Evolutionary conservation across 495 filamentous ascomycete genomes (phyloP), one percentile per base, ranked within the genome.

Genomic region (Aspergillus kassunensis): DNA sequence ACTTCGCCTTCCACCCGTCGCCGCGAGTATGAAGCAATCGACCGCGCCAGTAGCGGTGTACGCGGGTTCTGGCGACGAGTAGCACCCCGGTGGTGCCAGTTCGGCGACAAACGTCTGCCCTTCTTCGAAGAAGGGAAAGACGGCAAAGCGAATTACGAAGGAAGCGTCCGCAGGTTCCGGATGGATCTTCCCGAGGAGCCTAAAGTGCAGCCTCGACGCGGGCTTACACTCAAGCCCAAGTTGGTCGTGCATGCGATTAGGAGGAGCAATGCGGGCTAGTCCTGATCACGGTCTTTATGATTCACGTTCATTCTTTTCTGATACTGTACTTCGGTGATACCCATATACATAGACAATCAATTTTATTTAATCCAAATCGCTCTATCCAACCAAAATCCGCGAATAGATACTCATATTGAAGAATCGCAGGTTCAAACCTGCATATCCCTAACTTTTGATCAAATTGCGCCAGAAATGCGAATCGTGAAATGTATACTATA

Each of bases 11-110:
- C 71, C 12, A 77, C 74, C 9, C 73, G 75, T 16, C 59, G 74
- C 7, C 66, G 62, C 24, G 73, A 79, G 48, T 79, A 79, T 37
- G 64, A 75, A 39, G 71, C 76, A 39, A 79, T 79, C 49, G 73
- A 79, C 59, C 72, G 69, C 0, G 70, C 72, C n/a, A 73, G 64
- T 48, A 64, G 65, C 9, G 75, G 75, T 6, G 56, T 77, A 6
- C 68, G 75, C 0, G 73, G 75, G 4, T 50, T 77, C 6, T 74
- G 73, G 67, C 69, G 72, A 0, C 66, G 65, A 0, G 65, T 76
- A 2, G 73, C 73, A 6, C 73, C 74, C 0, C 58, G 66, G 30
- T 75, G 73, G 64, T 73, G 70, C 45, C 68, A 67, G 7, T 53
- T 61, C 10, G 48, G 59, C 0, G 62, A 69, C 24, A 45, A 56